Percentiles rank a stretch among this genome's conserved stretches.
phyloP scores from a whole-genome alignment of 768 basidiomycete genomes.

The Nidularia pulvinata region DNA sequence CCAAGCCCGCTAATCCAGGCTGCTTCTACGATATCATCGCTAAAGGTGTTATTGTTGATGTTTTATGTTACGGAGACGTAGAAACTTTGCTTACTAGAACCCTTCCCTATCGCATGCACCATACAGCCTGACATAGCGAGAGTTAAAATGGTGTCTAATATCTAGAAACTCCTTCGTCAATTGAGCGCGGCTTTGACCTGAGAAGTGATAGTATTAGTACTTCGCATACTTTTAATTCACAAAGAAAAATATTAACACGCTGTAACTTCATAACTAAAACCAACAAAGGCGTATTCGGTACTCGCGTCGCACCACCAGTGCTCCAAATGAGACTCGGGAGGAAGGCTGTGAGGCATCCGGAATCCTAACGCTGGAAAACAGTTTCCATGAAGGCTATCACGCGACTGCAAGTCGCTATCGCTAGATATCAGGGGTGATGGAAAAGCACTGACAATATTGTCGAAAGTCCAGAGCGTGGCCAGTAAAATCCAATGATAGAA shows the following conservation, averaged over 20 bases:
- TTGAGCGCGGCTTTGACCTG: conserved; percentile 47
- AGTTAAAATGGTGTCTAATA: conserved; percentile 47
- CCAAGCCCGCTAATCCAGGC: conserved; percentile 53
- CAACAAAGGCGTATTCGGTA: conserved; percentile 64
- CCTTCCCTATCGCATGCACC: conserved; percentile 31
- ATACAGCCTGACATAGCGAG: conserved; percentile 53
- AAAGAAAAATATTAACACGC: conserved; percentile 36
- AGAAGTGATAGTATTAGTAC: neutral
- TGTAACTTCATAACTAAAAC: conserved; percentile 65
- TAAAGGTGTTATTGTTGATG: too few relatives aligned
- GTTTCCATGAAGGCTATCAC: neutral
- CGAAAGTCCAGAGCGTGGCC: too few relatives aligned
- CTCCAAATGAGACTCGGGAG: conserved; percentile 22
- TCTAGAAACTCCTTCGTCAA: conserved; percentile 49
- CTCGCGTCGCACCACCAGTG: conserved; percentile 54
- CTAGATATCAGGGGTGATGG: too few relatives aligned
- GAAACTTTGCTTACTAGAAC: conserved; percentile 34
- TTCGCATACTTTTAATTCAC: too few relatives aligned
- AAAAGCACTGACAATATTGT: too few relatives aligned
- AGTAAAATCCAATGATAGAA: too few relatives aligned
- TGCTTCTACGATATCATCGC: conserved; percentile 52
- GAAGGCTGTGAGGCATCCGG: conserved; percentile 40
- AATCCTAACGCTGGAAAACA: conserved; percentile 39
- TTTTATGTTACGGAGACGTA: too few relatives aligned
- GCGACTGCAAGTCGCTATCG: too few relatives aligned